Percentiles rank a stretch among this genome's conserved stretches.
These are phyloP conservation scores for Malassezia psittaci DNA, from an alignment of 1,284 basidiomycete species.

Conservation along the genomic window DNA sequence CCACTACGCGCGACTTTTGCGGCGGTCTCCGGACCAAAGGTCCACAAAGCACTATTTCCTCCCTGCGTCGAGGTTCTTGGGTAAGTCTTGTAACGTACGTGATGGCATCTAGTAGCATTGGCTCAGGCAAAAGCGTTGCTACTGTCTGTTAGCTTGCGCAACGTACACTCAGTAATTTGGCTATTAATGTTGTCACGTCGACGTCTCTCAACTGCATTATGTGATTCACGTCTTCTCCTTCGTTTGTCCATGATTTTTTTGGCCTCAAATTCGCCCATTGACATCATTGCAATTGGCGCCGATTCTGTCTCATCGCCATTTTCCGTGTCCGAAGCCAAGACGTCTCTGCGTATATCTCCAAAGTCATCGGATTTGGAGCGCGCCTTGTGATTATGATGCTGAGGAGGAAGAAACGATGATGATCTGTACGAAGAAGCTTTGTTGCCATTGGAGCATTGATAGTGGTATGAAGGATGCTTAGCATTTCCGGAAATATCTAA, in stretches of 20 bases:
- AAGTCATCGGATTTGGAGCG: not conserved
- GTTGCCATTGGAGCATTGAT: not conserved
- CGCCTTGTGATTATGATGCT: not conserved
- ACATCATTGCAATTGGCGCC: not conserved
- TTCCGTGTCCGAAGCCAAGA: not conserved
- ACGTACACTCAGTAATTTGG: constrained; percentile 63
- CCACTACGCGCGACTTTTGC: not conserved
- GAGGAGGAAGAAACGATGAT: not conserved
- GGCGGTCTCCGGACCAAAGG: constrained; percentile 2
- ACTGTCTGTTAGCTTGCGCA: constrained; percentile 43
- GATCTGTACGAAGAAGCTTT: not conserved
- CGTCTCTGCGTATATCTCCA: not conserved
- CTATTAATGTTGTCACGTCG: constrained; percentile 86
- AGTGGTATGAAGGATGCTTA: not conserved
- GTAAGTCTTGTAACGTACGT: constrained; percentile 19
- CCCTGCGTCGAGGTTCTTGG: constrained; percentile 23
- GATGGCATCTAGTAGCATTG: constrained; percentile 41
- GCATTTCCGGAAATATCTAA: no score
- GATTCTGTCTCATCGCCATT: not conserved
- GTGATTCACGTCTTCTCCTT: constrained; percentile 65
- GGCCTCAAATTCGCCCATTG: not conserved
- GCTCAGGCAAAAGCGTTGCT: constrained; percentile 71
- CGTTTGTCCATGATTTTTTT: constrained; percentile 57
- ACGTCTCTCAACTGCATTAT: constrained; percentile 80
- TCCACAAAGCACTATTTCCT: constrained; percentile 25